These are phyloP conservation scores for Cryptococcus sp. DNA, from an alignment of 1,284 basidiomycete species.

Conservation along the genomic window DNA sequence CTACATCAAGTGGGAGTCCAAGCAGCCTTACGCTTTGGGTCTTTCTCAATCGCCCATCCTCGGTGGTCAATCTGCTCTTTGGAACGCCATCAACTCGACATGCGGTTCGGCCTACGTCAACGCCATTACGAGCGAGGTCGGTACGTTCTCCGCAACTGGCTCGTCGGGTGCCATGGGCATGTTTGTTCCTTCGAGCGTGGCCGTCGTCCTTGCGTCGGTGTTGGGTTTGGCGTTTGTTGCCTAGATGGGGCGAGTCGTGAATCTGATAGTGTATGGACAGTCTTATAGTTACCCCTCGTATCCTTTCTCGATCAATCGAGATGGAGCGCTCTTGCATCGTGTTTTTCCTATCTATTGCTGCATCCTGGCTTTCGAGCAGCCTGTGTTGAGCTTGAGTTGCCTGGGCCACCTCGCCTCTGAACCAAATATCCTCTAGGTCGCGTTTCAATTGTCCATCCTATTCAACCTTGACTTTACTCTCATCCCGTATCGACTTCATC, in stretches of 20 bases:
- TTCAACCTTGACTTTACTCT: too few species aligned
- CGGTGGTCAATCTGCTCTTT: conserved; percentile 60
- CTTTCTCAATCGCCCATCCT: conserved; percentile 61
- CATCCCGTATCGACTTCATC: too few species aligned
- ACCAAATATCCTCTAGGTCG: too few species aligned
- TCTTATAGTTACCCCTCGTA: background rate
- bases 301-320: too few species aligned
- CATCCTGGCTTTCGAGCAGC: too few species aligned
- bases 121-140: conserved; percentile 40
- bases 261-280: background rate
- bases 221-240: conserved; percentile 2
- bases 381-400: too few species aligned
- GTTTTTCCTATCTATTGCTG: too few species aligned
- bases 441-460: too few species aligned
- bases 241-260: background rate
- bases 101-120: conserved; percentile 46
- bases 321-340: too few species aligned
- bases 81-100: conserved; percentile 54
- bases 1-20: conserved; percentile 70
- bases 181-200: background rate
- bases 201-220: conserved; percentile 1
- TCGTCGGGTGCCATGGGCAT: conserved; percentile 10
- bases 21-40: conserved; percentile 66
- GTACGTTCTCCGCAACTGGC: conserved; percentile 21
- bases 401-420: too few species aligned